Conservation (phyloP, 1,284 basidiomycete genomes). For the Cryptococcus neoformans region DNA sequence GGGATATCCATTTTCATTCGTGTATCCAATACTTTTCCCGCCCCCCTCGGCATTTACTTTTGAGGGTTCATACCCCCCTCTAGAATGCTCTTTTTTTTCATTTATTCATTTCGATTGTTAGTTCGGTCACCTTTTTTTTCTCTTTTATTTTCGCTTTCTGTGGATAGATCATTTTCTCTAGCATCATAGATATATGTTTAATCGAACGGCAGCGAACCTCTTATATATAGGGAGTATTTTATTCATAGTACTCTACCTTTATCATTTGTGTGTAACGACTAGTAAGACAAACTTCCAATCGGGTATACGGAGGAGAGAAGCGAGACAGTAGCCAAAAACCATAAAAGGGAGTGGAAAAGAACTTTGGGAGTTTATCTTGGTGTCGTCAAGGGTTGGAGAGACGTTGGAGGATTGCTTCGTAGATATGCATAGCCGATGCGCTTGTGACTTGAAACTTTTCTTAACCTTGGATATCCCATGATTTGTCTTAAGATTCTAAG, state of each 20-base stretch:
- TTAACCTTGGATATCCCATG: no score
- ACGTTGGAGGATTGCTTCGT: no score
- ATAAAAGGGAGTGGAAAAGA: not conserved
- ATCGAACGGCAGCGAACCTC: no score
- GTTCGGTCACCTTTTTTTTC: not conserved
- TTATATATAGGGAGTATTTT: not conserved
- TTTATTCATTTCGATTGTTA: not conserved
- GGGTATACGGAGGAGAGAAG: not conserved
- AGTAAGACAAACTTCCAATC: not conserved
- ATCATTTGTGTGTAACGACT: constrained; percentile 1
- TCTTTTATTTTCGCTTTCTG: not conserved
- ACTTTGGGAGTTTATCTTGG: not conserved
- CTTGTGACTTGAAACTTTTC: no score
- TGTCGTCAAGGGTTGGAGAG: not conserved
- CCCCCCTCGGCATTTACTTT: no score
- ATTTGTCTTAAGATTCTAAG: no score
- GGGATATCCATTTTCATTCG: no score
- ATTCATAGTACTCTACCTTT: not conserved
- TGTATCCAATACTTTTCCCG: no score
- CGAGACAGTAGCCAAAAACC: not conserved
- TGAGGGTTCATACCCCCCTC: no score
- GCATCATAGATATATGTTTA: not conserved
- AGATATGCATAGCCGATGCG: no score
- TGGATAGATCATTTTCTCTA: not conserved
- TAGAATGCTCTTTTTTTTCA: not conserved